Percentiles rank a stretch among this genome's conserved stretches.
Conservation (phyloP, 148 eudicot genomes). For the Nepenthes mirabilis region DNA sequence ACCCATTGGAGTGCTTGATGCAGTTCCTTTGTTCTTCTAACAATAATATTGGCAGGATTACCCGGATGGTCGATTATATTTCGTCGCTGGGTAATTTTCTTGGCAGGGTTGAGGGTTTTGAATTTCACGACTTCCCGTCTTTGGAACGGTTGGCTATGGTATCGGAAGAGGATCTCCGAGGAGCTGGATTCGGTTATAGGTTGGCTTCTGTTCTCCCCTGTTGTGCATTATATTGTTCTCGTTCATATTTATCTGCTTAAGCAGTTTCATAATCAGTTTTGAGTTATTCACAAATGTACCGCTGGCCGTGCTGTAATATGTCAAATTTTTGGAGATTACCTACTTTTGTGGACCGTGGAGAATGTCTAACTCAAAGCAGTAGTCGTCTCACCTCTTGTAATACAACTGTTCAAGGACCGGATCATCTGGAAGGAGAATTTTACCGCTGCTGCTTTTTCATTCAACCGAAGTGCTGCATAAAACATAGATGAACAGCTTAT, state of each 20-base stretch:
- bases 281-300: no score
- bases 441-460: background rate
- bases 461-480: background rate
- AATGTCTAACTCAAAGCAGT: no score
- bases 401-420: no score
- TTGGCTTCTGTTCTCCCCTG: slow-evolving; percentile 10
- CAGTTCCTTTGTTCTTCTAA: slow-evolving; percentile 87
- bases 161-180: slow-evolving; percentile 64
- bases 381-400: background rate
- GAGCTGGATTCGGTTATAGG: slow-evolving; percentile 92
- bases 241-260: background rate
- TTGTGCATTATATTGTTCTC: slow-evolving; percentile 1
- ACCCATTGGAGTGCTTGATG: slow-evolving; percentile 78
- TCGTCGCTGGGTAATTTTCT: slow-evolving; percentile 49
- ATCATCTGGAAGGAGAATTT: no score
- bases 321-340: no score
- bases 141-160: slow-evolving; percentile 46
- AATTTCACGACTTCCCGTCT: slow-evolving; percentile 58
- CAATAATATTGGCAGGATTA: slow-evolving; percentile 76
- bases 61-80: slow-evolving; percentile 73
- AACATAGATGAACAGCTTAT: background rate
- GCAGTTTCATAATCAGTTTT: background rate
- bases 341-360: no score
- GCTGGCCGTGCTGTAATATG: no score
- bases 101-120: slow-evolving; percentile 61